Conservation (phyloP, 2,329 filamentous ascomycete species). For the Fusarium cyanostomum region DNA sequence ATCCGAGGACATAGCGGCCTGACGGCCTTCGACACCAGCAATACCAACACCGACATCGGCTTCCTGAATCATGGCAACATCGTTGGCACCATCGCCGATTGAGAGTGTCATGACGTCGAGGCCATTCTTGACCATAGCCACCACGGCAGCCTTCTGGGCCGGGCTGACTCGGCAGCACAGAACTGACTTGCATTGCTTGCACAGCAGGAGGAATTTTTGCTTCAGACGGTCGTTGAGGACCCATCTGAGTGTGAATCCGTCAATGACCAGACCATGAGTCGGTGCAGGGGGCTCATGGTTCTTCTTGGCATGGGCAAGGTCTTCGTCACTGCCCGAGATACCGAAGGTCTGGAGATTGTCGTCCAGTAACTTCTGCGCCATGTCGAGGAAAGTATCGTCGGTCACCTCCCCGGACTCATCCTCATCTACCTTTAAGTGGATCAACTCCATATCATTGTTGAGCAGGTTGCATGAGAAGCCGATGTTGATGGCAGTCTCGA, state of each 20-base stretch:
- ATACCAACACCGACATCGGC: slow-evolving; percentile 97
- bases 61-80: slow-evolving; percentile 98
- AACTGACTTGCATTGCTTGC: slow-evolving; percentile 96
- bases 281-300: slow-evolving; percentile 87
- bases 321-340: slow-evolving; percentile 85
- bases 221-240: slow-evolving; percentile 83
- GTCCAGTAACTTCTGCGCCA: slow-evolving; percentile 77
- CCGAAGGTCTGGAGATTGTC: slow-evolving; percentile 76
- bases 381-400: slow-evolving; percentile 61
- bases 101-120: slow-evolving; percentile 96
- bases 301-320: slow-evolving; percentile 79
- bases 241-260: slow-evolving; percentile 91
- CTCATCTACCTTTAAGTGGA: slow-evolving; percentile 86
- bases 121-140: slow-evolving; percentile 92
- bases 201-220: slow-evolving; percentile 93
- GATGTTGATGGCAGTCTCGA: slow-evolving; percentile 99
- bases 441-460: slow-evolving; percentile 97
- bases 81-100: slow-evolving; percentile 93
- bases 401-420: slow-evolving; percentile 64
- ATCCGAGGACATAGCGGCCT: slow-evolving; percentile 95
- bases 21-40: slow-evolving; percentile 89
- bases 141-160: slow-evolving; percentile 96
- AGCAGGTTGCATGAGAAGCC: slow-evolving; percentile 98
- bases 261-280: slow-evolving; percentile 93
- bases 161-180: slow-evolving; percentile 97